Conservation (phyloP, 2,329 filamentous ascomycete genomes). For the Diaporthe caulivora region DNA sequence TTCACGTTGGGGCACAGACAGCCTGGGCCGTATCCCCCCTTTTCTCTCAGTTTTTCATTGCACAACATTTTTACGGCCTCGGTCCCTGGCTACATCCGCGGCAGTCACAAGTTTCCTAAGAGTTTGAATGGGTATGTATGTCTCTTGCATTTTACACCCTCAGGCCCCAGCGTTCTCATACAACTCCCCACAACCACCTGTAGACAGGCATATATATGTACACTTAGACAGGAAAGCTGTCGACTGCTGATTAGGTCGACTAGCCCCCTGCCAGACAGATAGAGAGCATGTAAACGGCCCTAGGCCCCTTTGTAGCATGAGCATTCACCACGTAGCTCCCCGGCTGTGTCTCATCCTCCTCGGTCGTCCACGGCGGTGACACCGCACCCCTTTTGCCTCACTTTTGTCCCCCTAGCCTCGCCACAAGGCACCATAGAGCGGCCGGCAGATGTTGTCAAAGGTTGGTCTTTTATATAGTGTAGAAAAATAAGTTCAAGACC, state of each 20-base stretch:
- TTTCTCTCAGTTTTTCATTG: neutral
- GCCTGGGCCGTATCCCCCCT: neutral
- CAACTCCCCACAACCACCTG: neutral
- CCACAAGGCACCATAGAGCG: neutral
- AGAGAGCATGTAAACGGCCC: conserved; percentile 9
- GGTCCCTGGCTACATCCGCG: neutral
- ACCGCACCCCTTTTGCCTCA: neutral
- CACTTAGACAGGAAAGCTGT: conserved; percentile 5
- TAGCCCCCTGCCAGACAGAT: neutral
- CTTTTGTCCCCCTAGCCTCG: neutral
- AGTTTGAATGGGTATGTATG: neutral
- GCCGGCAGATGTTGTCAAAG: neutral
- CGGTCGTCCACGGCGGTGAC: neutral
- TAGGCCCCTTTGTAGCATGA: neutral
- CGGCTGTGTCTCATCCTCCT: conserved; percentile 1
- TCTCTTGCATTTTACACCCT: conserved; percentile 4
- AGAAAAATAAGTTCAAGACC: neutral
- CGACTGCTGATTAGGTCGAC: neutral
- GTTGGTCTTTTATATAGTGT: neutral
- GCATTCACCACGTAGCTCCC: neutral
- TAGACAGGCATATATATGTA: conserved; percentile 6
- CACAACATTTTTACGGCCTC: neutral
- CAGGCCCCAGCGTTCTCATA: neutral
- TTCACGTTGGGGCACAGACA: neutral
- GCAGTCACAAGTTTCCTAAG: neutral